phyloP scores from a whole-genome alignment of 2,329 filamentous ascomycete species.

The Ophiognomonia clavigignenti-juglandacearum region DNA sequence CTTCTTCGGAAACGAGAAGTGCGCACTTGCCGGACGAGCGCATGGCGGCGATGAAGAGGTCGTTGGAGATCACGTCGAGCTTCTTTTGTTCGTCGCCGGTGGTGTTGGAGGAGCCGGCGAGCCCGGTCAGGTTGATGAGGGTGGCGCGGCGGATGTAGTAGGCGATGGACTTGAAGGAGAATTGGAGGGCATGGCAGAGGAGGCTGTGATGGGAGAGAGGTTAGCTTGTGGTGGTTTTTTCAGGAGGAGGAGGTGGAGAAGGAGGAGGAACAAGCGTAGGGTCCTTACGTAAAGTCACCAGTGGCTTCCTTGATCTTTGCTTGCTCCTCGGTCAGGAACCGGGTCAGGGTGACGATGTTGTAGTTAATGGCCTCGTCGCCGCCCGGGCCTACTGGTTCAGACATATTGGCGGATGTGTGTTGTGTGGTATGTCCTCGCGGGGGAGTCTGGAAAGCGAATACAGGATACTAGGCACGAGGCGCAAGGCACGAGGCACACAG shows the following conservation, averaged over 20 bases:
- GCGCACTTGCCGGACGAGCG: constrained; percentile 84
- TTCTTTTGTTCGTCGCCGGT: constrained; percentile 99
- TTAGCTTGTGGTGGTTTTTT: constrained; percentile 9
- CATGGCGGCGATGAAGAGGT: constrained; percentile 96
- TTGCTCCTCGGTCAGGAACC: constrained; percentile 96
- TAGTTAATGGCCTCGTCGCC: constrained; percentile 84
- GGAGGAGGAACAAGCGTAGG: background rate
- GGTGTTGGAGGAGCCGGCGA: constrained; percentile 90
- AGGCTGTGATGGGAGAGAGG: constrained; percentile 50
- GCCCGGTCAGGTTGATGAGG: constrained; percentile 89
- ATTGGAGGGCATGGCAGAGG: constrained; percentile 95
- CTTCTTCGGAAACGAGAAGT: constrained; percentile 94
- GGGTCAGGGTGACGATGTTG: constrained; percentile 90
- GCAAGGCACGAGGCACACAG: no score
- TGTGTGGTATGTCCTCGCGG: background rate
- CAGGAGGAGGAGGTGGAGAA: background rate
- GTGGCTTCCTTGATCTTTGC: constrained; percentile 89
- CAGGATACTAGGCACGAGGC: no score
- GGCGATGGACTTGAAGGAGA: constrained; percentile 99
- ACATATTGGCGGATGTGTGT: constrained; percentile 7
- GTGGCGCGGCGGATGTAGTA: constrained; percentile 98
- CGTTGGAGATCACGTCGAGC: constrained; percentile 97
- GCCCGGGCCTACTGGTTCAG: constrained; percentile 22
- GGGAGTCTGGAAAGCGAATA: background rate
- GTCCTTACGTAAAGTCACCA: constrained; percentile 90